A percentile compares a stretch with the other conserved stretches of the same genome.
phyloP scores from a whole-genome alignment of 495 filamentous ascomycete species.

The Ascobolus immersus region DNA sequence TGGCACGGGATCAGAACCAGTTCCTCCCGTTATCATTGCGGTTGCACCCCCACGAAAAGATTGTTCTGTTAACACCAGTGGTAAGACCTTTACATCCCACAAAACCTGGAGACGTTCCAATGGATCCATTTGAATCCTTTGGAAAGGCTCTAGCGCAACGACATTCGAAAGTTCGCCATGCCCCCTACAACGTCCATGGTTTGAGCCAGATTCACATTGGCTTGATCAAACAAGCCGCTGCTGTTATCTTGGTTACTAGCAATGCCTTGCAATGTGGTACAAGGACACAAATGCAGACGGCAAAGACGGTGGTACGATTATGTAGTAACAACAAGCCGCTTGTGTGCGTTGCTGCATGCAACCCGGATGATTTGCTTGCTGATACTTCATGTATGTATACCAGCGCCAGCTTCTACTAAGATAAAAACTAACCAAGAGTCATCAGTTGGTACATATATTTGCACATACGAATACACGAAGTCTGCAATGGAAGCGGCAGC shows the following conservation, averaged over 20 bases:
- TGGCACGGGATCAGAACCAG: constrained; percentile 16
- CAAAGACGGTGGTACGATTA: constrained; percentile 13
- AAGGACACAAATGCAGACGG: constrained; percentile 13
- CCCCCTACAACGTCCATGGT: constrained; percentile 32
- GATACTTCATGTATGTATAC: constrained; percentile 14
- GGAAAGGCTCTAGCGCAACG: constrained; percentile 28
- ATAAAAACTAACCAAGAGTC: constrained; percentile 4
- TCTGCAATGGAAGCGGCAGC: constrained; percentile 29
- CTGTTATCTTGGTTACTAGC: constrained; percentile 26
- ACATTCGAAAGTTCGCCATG: constrained; percentile 32
- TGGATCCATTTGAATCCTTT: constrained; percentile 35
- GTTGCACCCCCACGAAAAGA: constrained; percentile 19
- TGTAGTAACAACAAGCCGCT: constrained; percentile 16
- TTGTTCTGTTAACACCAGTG: constrained; percentile 35
- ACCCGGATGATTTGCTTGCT: constrained; percentile 15
- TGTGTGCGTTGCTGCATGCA: constrained; percentile 16
- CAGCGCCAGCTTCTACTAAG: neutral
- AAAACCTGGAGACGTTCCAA: constrained; percentile 9
- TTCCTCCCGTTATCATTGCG: constrained; percentile 12
- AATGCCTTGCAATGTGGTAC: constrained; percentile 13
- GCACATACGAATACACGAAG: constrained; percentile 23
- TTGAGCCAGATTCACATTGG: constrained; percentile 33
- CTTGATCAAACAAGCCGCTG: constrained; percentile 30
- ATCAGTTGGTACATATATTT: constrained; percentile 16
- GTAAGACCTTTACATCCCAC: constrained; percentile 23